Percentiles rank a stretch among this genome's conserved stretches.
phyloP scores from a whole-genome alignment of 495 filamentous ascomycete species.

The Clavariopsis aquatica region DNA sequence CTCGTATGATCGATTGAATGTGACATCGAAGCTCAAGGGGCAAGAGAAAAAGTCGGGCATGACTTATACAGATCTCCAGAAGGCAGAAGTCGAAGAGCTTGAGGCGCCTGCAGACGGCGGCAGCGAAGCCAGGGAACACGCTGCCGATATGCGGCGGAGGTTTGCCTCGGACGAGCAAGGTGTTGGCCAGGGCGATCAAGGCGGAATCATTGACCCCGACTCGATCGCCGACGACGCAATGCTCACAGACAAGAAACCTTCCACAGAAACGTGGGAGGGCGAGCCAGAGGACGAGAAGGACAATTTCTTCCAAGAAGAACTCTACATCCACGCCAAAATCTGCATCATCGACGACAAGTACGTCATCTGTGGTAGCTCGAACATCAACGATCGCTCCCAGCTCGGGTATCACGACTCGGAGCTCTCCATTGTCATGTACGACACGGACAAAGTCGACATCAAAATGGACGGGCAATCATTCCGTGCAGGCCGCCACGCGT shows the following conservation, averaged over 20 bases:
- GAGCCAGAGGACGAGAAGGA: constrained; percentile 71
- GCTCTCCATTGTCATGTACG: constrained; percentile 89
- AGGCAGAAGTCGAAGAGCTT: constrained; percentile 79
- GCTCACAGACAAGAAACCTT: constrained; percentile 64
- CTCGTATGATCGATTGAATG: constrained; percentile 87
- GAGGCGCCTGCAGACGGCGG: constrained; percentile 75
- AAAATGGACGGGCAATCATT: constrained; percentile 78
- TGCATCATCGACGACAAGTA: constrained; percentile 46
- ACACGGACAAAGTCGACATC: constrained; percentile 69
- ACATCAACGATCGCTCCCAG: constrained; percentile 94
- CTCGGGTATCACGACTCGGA: constrained; percentile 88
- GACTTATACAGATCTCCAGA: constrained; percentile 80
- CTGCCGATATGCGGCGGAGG: constrained; percentile 57
- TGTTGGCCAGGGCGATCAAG: constrained; percentile 46
- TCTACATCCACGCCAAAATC: constrained; percentile 87
- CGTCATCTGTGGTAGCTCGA: constrained; percentile 81
- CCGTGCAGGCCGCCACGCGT: constrained; percentile 72
- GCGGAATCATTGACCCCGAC: constrained; percentile 55
- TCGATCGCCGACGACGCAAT: constrained; percentile 81
- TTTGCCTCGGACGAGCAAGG: constrained; percentile 59
- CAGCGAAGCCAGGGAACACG: constrained; percentile 48
- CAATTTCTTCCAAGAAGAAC: constrained; percentile 91
- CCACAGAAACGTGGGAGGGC: constrained; percentile 72
- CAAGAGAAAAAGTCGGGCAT: constrained; percentile 79
- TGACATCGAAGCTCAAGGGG: constrained; percentile 64